A percentile compares a stretch with the other conserved stretches of the same genome.
Evolutionary conservation across 441 rosid species (phyloP).

Genomic region (Euphorbia schlechtendalii): DNA sequence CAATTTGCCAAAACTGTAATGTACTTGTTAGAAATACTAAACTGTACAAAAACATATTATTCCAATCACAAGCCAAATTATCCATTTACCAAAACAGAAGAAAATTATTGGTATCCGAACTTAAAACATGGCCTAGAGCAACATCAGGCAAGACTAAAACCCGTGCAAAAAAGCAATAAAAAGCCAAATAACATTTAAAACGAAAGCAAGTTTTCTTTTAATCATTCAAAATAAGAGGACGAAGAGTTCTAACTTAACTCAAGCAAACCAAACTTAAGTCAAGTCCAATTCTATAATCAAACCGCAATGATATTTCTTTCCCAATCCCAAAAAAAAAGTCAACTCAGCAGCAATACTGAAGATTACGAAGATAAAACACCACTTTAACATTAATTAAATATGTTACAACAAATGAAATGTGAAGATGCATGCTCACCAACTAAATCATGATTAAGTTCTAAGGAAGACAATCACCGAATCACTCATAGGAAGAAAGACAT

Average conservation of each 20-base stretch:
- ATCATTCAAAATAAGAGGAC: no score
- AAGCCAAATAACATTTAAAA: no score
- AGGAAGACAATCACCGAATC: constrained; percentile 15
- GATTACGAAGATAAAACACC: not conserved
- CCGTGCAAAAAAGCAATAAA: no score
- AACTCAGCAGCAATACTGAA: not conserved
- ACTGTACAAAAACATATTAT: no score
- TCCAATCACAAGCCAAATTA: not conserved
- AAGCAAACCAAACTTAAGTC: not conserved
- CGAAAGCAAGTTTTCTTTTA: no score
- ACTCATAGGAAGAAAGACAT: constrained; percentile 3
- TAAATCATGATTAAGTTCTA: constrained; percentile 16
- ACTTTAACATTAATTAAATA: constrained; percentile 12
- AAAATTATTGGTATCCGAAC: not conserved
- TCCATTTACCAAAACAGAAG: not conserved
- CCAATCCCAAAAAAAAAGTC: constrained; percentile 4
- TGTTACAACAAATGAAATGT: not conserved
- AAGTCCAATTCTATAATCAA: not conserved
- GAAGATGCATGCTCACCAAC: constrained; percentile 20
- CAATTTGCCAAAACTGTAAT: no score
- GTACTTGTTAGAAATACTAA: no score
- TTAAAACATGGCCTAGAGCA: not conserved
- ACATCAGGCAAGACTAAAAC: no score
- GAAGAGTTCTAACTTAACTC: no score
- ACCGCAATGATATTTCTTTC: constrained; percentile 14